A percentile compares a stretch with the other conserved stretches of the same genome.
Evolutionary conservation across 495 filamentous ascomycete species (phyloP).

Genomic region (Stereocaulon alpinum): DNA sequence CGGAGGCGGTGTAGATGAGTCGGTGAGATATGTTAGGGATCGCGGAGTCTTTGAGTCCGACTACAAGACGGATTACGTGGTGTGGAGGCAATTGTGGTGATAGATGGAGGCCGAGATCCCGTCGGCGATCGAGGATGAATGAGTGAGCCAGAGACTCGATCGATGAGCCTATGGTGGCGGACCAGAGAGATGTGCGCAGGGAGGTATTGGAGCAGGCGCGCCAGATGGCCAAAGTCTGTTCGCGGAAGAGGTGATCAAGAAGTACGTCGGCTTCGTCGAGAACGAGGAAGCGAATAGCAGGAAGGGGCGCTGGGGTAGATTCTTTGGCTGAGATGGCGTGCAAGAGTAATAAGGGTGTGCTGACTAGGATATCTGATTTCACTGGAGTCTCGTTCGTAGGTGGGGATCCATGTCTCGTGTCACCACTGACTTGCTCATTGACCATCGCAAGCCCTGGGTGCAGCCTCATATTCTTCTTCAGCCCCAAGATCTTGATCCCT

Average conservation of each 20-base stretch:
- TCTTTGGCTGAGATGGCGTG: conserved; percentile 53
- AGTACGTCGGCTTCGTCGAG: conserved; percentile 94
- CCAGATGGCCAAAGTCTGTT: conserved; percentile 87
- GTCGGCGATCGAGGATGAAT: conserved; percentile 44
- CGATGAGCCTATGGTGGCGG: conserved; percentile 90
- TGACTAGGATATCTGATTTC: conserved; percentile 78
- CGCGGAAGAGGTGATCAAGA: conserved; percentile 78
- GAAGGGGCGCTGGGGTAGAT: conserved; percentile 39
- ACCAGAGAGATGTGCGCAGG: conserved; percentile 75
- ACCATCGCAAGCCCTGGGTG: conserved; percentile 28
- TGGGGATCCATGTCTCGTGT: conserved; percentile 11
- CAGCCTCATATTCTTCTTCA: conserved; percentile 75
- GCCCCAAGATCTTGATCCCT: conserved; percentile 65
- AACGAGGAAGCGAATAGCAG: conserved; percentile 59
- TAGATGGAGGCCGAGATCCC: conserved; percentile 18
- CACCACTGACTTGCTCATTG: conserved; percentile 27
- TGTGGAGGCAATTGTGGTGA: conserved; percentile 22
- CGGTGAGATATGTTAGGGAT: conserved; percentile 84
- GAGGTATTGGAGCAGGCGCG: conserved; percentile 53
- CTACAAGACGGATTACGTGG: conserved; percentile 67
- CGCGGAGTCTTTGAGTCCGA: conserved; percentile 90
- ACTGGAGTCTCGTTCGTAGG: conserved; percentile 23
- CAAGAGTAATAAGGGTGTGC: conserved; percentile 70
- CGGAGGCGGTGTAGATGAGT: conserved; percentile 82
- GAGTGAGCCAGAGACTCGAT: conserved; percentile 66